Conservation (phyloP, 495 filamentous ascomycete species). For the Penicillium robsamsonii region DNA sequence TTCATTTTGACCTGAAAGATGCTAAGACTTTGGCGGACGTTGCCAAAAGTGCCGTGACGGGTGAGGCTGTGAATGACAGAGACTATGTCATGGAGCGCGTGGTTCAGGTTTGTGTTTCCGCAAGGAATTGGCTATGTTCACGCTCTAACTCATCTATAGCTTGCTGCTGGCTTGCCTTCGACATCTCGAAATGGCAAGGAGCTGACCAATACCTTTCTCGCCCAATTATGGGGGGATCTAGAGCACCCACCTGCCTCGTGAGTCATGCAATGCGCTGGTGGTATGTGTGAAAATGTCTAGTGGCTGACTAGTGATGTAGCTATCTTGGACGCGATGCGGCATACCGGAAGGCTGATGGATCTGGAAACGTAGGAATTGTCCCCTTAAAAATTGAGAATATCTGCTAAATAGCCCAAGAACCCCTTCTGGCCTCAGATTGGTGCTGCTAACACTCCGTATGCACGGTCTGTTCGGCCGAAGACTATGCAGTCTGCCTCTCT, state of each 20-base stretch:
- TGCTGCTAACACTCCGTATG: slow-evolving; percentile 63
- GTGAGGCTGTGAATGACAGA: slow-evolving; percentile 85
- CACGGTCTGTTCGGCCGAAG: slow-evolving; percentile 66
- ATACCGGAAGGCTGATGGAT: slow-evolving; percentile 70
- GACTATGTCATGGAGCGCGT: slow-evolving; percentile 57
- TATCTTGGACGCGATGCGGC: slow-evolving; percentile 52
- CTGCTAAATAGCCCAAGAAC: slow-evolving; percentile 38
- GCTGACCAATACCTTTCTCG: slow-evolving; percentile 60
- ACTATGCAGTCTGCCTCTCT: slow-evolving; percentile 60
- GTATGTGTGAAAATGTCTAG: slow-evolving; percentile 6
- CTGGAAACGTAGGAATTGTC: slow-evolving; percentile 52
- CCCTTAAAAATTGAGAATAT: background rate
- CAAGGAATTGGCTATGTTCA: background rate
- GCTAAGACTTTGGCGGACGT: slow-evolving; percentile 47
- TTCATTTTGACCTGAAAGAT: slow-evolving; percentile 40
- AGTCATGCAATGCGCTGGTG: slow-evolving; percentile 23
- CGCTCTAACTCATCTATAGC: slow-evolving; percentile 20
- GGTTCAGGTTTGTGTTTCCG: slow-evolving; percentile 38
- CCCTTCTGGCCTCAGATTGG: slow-evolving; percentile 63
- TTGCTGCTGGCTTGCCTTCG: slow-evolving; percentile 49
- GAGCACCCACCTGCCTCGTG: slow-evolving; percentile 66
- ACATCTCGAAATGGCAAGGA: slow-evolving; percentile 50
- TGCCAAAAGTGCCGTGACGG: slow-evolving; percentile 66
- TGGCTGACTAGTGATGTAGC: slow-evolving; percentile 32
- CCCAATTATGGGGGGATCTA: slow-evolving; percentile 64